Evolutionary conservation across 495 filamentous ascomycete genomes (phyloP), one percentile per base, ranked within the genome.

Genomic region (Aspergillus sparsus): DNA sequence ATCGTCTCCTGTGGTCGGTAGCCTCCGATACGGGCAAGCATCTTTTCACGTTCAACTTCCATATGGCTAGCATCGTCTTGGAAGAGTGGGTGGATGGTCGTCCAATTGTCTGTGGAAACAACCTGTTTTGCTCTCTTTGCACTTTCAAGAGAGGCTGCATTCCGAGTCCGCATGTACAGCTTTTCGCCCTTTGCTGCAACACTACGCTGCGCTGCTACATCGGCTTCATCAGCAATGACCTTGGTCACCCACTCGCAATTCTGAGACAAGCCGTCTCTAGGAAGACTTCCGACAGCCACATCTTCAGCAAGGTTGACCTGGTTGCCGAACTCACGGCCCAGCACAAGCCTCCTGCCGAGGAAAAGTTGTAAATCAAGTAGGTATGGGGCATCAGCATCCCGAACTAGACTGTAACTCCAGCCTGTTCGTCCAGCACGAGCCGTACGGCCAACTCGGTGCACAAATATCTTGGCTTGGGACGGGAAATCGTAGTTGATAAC

Each of bases 401-500:
- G 83, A 11, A 97, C 87, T 34, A 99, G 81, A 78, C 87, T 95
- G 77, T 94, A 99, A 76, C 89, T 89, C 94, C 95, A 98, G 55
- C 94, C 94, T 52, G 85, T 84, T 59, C 87, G 87, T 7, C 95
- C 95, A 45, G 94, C 94, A 82, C 94, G 84, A 27, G 94, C 94
- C 11, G 94, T 98, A 70, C 94, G 85, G 62, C 94, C 94, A 32
- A 99, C 95, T 66, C 94, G 88, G 72, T 99, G 94, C 58, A 99
- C 88, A 65, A 93, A 98, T 15, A 98, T 85, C 72, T 99, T 99
- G 27, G 94, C 92, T 66, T 98, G 93, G 6, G 93, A 87, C 4
- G 94, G 94, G 67, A 99, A 98, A 62, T 98, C 92, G 78, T 95
- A 99, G 78, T 99, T 98, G 77, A 99, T 94, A 53, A 98, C 94